Evolutionary conservation across 768 basidiomycete species (phyloP).

Genomic region (Crassisporium funariophilum): DNA sequence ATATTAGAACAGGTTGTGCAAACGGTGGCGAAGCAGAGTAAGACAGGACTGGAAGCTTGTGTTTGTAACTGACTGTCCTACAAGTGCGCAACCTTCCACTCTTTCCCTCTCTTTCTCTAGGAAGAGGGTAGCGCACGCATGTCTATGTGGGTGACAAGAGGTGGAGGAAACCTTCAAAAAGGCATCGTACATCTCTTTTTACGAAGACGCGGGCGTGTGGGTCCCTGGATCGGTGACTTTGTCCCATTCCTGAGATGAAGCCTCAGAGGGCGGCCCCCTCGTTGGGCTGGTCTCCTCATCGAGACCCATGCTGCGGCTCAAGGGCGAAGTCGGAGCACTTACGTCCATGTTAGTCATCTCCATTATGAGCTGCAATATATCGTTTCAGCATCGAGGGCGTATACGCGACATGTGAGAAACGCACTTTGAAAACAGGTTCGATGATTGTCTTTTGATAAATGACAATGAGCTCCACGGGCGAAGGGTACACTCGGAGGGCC

Average conservation of each 20-base stretch:
- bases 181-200: slow-evolving; percentile 1
- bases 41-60: slow-evolving; percentile 26
- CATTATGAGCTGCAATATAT: slow-evolving; percentile 49
- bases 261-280: slow-evolving; percentile 78
- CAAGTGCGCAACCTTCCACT: slow-evolving; percentile 20
- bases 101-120: slow-evolving; percentile 21
- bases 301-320: slow-evolving; percentile 24
- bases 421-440: slow-evolving; percentile 74
- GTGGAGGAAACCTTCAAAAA: slow-evolving; percentile 20
- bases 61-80: slow-evolving; percentile 23
- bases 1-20: slow-evolving; percentile 61
- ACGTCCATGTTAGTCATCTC: slow-evolving; percentile 88
- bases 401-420: slow-evolving; percentile 14
- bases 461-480: slow-evolving; percentile 90
- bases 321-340: slow-evolving; percentile 59
- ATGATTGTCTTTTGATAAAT: slow-evolving; percentile 94
- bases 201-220: slow-evolving; percentile 45
- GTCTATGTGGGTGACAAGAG: too few relatives aligned
- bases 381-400: not conserved
- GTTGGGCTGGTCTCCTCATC: slow-evolving; percentile 57
- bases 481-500: slow-evolving; percentile 92
- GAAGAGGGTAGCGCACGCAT: slow-evolving; percentile 11
- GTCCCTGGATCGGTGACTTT: slow-evolving; percentile 76
- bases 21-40: slow-evolving; percentile 22
- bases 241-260: slow-evolving; percentile 92